These are phyloP conservation scores for Trichoderma simmonsii DNA, from an alignment of 2,329 filamentous ascomycete genomes.

Conservation along the genomic window DNA sequence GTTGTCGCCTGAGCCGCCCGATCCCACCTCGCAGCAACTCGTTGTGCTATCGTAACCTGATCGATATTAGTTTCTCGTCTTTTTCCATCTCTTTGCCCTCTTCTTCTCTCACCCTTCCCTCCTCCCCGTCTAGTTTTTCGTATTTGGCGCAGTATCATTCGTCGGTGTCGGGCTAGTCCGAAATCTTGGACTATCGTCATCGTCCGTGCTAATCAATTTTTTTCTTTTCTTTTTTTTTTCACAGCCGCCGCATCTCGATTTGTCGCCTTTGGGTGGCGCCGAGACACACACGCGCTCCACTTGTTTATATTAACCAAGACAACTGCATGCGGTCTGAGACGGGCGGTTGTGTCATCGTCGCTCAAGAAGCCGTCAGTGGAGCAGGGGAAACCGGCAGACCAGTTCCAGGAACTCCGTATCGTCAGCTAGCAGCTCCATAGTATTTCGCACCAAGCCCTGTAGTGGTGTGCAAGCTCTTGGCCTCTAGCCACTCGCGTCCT, in stretches of 20 bases:
- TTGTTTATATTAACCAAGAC: conserved; percentile 14
- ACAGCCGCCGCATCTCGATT: conserved; percentile 16
- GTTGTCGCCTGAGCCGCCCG: neutral
- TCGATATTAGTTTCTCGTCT: neutral
- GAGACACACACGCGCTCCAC: conserved; percentile 13
- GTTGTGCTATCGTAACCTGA: neutral
- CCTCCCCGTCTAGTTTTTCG: neutral
- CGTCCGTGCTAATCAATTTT: neutral
- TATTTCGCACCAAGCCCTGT: conserved; percentile 6
- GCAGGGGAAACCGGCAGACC: neutral
- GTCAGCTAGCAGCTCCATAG: conserved; percentile 2
- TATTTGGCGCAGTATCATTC: neutral
- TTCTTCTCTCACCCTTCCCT: no score
- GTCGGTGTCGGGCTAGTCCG: neutral
- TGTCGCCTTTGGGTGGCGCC: conserved; percentile 9
- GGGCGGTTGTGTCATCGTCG: conserved; percentile 18
- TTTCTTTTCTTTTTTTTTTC: neutral
- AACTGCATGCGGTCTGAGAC: conserved; percentile 15
- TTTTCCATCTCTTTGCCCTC: neutral
- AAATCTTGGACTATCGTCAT: neutral
- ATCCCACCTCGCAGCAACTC: conserved; percentile 4
- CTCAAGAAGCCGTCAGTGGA: conserved; percentile 13
- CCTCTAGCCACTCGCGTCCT: neutral
- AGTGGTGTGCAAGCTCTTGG: conserved; percentile 10
- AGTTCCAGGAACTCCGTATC: conserved; percentile 14